These are phyloP conservation scores for Fraxinus cuspidata DNA, from an alignment of 257 asterid species.

Conservation along the genomic window DNA sequence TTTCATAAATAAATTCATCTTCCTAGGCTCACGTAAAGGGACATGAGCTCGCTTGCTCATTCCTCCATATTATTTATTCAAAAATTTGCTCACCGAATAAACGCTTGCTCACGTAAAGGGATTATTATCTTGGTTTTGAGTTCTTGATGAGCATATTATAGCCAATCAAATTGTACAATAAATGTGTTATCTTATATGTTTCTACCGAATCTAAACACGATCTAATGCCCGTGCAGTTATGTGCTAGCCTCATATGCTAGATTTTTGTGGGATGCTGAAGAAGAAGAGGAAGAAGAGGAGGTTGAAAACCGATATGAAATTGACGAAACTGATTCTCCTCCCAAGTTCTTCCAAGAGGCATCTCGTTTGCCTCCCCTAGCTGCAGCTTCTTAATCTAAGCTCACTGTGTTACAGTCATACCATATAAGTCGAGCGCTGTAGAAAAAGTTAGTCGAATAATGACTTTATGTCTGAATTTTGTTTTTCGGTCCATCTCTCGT, in stretches of 20 bases:
- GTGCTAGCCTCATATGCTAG: constrained; percentile 88
- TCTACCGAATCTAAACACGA: constrained; percentile 1
- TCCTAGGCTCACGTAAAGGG: too few relatives aligned
- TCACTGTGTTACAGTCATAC: neutral
- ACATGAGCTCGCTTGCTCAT: too few relatives aligned
- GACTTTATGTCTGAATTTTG: constrained; percentile 23
- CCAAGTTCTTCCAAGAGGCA: constrained; percentile 33
- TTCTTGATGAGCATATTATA: too few relatives aligned
- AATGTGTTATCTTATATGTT: neutral
- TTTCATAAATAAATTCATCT: too few relatives aligned
- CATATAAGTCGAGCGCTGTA: constrained; percentile 21
- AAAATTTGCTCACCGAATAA: too few relatives aligned
- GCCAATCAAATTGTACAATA: too few relatives aligned
- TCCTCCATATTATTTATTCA: too few relatives aligned
- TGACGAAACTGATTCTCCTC: constrained; percentile 28
- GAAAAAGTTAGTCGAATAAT: constrained; percentile 16
- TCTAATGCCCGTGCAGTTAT: constrained; percentile 40
- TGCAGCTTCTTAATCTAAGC: constrained; percentile 57
- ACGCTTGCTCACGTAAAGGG: too few relatives aligned
- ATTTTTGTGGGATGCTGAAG: constrained; percentile 83
- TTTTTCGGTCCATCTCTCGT: constrained; percentile 21
- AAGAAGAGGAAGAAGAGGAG: constrained; percentile 33
- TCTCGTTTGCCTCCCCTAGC: constrained; percentile 53
- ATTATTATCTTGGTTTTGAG: too few relatives aligned
- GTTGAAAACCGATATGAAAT: constrained; percentile 29